Evolutionary conservation across 2,329 filamentous ascomycete genomes (phyloP).

Genomic region (Hypoxylon sp.): DNA sequence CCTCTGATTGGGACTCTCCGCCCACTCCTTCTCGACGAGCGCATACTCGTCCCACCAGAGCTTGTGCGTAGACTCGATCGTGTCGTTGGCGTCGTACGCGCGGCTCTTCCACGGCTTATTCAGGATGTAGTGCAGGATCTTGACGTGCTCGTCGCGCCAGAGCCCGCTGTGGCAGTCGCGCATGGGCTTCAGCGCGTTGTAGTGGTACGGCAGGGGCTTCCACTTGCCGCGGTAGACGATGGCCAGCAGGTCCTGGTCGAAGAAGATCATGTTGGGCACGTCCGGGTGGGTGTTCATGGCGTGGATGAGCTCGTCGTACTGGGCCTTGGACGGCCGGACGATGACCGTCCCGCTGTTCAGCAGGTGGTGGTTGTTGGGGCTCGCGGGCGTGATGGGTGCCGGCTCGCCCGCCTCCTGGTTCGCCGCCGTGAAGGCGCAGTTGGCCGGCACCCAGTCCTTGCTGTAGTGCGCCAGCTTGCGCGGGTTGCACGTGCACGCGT

Average conservation of each 20-base stretch:
- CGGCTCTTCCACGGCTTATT: constrained; percentile 50
- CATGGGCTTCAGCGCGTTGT: constrained; percentile 51
- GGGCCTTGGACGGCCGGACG: constrained; percentile 46
- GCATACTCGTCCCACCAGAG: constrained; percentile 51
- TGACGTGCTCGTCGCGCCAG: constrained; percentile 47
- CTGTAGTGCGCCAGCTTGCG: constrained; percentile 49
- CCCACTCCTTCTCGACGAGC: constrained; percentile 49
- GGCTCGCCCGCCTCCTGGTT: constrained; percentile 48
- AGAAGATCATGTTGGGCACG: constrained; percentile 49
- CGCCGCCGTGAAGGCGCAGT: constrained; percentile 50
- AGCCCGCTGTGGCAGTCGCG: constrained; percentile 46
- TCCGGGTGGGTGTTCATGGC: constrained; percentile 50
- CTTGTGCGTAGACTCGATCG: constrained; percentile 49
- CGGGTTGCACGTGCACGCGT: constrained; percentile 51
- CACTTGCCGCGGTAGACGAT: constrained; percentile 47
- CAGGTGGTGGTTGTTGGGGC: constrained; percentile 51
- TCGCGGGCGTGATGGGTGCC: constrained; percentile 43
- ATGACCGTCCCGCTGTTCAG: constrained; percentile 53
- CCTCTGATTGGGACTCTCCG: constrained; percentile 39
- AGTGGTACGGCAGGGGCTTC: constrained; percentile 49
- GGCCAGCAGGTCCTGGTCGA: constrained; percentile 50
- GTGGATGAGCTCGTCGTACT: constrained; percentile 49
- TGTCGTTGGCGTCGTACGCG: constrained; percentile 41
- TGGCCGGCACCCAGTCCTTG: constrained; percentile 51
- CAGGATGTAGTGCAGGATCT: constrained; percentile 49